These are phyloP conservation scores for Phialophora tarda DNA, from an alignment of 2,329 filamentous ascomycete species.

Conservation along the genomic window DNA sequence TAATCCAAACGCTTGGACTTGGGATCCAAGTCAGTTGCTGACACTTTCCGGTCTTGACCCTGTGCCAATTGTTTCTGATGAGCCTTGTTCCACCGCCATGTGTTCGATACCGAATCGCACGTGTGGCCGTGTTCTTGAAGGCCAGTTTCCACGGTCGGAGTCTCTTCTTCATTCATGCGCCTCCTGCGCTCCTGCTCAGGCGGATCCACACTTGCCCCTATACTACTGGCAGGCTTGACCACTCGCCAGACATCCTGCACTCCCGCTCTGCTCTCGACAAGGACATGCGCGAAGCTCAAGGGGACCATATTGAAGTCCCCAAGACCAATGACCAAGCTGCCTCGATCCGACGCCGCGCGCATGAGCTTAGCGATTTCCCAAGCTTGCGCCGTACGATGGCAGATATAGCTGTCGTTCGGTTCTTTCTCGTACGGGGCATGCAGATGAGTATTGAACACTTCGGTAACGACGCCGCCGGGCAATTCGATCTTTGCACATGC, in stretches of 20 bases:
- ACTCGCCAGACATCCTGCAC: slow-evolving; percentile 85
- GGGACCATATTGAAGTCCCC: slow-evolving; percentile 99
- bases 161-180: slow-evolving; percentile 46
- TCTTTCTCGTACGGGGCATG: slow-evolving; percentile 87
- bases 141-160: slow-evolving; percentile 80
- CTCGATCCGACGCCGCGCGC: slow-evolving; percentile 76
- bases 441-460: slow-evolving; percentile 91
- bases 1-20: slow-evolving; percentile 91
- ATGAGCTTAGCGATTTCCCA: slow-evolving; percentile 95
- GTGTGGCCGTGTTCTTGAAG: slow-evolving; percentile 81
- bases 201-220: slow-evolving; percentile 73
- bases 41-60: slow-evolving; percentile 67
- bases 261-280: slow-evolving; percentile 78
- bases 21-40: slow-evolving; percentile 70
- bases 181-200: slow-evolving; percentile 69
- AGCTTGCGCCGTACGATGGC: slow-evolving; percentile 87
- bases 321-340: slow-evolving; percentile 81
- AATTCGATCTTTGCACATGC: slow-evolving; percentile 73
- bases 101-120: slow-evolving; percentile 84
- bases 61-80: slow-evolving; percentile 71
- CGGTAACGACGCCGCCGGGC: slow-evolving; percentile 59
- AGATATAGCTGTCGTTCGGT: slow-evolving; percentile 81
- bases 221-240: slow-evolving; percentile 79
- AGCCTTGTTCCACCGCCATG: slow-evolving; percentile 84
- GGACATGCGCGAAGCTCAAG: slow-evolving; percentile 77